Conservation (phyloP, 371 early-diverging fungal species). For the Saksenaea vasiformis region DNA sequence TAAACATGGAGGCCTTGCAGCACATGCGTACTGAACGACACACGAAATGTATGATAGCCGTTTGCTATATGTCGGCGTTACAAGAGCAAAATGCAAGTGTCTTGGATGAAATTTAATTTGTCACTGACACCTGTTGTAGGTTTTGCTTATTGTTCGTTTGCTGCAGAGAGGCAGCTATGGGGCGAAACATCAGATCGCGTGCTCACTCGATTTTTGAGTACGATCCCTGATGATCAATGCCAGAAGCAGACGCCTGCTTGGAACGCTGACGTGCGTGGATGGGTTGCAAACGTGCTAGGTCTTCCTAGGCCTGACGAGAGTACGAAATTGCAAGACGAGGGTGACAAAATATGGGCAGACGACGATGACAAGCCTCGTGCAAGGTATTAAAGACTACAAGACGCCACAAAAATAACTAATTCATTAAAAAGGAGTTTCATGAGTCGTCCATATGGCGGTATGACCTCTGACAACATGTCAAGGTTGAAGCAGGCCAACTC, state of each 20-base stretch:
- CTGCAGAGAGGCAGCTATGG: conserved; percentile 8
- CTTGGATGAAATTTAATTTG: background rate
- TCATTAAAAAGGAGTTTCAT: background rate
- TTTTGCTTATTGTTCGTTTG: conserved; percentile 18
- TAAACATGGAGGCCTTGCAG: conserved; percentile 53
- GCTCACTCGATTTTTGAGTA: conserved; percentile 7
- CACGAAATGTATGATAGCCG: conserved; percentile 11
- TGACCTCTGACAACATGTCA: background rate
- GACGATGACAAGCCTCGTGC: background rate
- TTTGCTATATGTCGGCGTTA: conserved; percentile 25
- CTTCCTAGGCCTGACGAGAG: background rate
- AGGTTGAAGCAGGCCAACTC: background rate
- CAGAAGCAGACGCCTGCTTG: conserved; percentile 12
- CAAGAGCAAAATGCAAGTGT: conserved; percentile 21
- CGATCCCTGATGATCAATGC: conserved; percentile 4
- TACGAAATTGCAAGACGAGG: background rate
- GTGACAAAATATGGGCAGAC: conserved; percentile 9
- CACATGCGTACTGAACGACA: conserved; percentile 58
- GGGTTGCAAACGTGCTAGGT: conserved; percentile 15
- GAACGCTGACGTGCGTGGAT: conserved; percentile 9
- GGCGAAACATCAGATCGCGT: background rate
- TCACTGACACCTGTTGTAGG: background rate
- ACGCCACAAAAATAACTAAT: background rate
- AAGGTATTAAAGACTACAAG: background rate
- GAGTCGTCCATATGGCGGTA: background rate